Base-by-base conservation (phyloP, 2,329 filamentous ascomycete species). In the Drechmeria coniospora region DNA sequence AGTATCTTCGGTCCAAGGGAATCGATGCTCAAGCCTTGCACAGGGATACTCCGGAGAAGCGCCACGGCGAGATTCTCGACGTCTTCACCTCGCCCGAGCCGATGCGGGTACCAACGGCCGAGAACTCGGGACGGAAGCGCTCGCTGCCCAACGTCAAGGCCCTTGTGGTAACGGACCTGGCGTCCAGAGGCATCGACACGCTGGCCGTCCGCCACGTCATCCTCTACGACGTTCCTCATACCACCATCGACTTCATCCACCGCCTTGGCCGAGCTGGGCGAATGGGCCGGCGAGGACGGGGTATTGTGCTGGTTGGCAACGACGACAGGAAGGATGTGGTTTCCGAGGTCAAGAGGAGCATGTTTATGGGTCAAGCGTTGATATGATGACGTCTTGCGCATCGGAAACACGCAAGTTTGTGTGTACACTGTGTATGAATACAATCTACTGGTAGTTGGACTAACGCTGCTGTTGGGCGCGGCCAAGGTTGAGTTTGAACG, bases 211-310 rank as follows among this genome's bases (percentile, higher is more conserved):
- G 81, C 32, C 82, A 92, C 40, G 90, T 98, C 28, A 77, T 98
- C 30, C 58, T 98, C 15, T 95, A 93, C 51, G 84, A 98, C 49
- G 87, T 98, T n/a, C 90, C 90, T 4, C 87, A 95, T 48, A 92
- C 82, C 0, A 92, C 84, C 0, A 92, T 98, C 34, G 92, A 98
- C 53, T 98, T 98, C 45, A 94, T 98, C 45, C 92, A 98, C 53
- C 78, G 92, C 11, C 70, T 95, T 4, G 90, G 90, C 11, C 70
- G 90, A 32, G 83, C 90, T 2, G 90, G 90, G 0, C 71, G 90
- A 19, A 95, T 95, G 83, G 84, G 84, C 3, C 70, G 84, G 35
- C 69, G 90, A 49, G 90, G 90, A 11, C 68, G 86, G 31, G 90
- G 84, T 13, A 75, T 95, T 37, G 86, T 95, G 16, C 59, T 98